A percentile compares a stretch with the other conserved stretches of the same genome.
These are phyloP conservation scores for Cladorrhinum samala DNA, from an alignment of 495 filamentous ascomycete species.

Conservation along the genomic window DNA sequence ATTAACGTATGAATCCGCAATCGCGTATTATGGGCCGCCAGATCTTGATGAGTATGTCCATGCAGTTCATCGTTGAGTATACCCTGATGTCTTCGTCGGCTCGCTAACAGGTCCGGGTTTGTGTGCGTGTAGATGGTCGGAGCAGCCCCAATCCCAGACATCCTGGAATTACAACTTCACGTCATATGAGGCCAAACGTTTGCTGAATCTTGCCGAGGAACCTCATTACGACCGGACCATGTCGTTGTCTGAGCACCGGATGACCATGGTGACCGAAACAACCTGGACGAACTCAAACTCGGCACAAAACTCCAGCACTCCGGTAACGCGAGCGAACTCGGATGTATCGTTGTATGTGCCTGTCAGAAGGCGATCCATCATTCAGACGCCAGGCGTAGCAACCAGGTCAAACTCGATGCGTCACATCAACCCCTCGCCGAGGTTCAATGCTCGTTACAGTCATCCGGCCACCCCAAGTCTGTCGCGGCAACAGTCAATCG, in stretches of 20 bases:
- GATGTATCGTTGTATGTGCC: slow-evolving; percentile 44
- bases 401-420: slow-evolving; percentile 29
- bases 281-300: slow-evolving; percentile 35
- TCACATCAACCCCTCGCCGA: slow-evolving; percentile 14
- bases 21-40: slow-evolving; percentile 23
- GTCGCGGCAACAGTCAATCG: slow-evolving; percentile 29
- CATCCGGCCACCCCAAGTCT: slow-evolving; percentile 32
- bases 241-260: slow-evolving; percentile 29
- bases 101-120: slow-evolving; percentile 11
- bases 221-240: slow-evolving; percentile 26
- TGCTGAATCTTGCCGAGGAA: slow-evolving; percentile 36
- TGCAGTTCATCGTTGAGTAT: neutral
- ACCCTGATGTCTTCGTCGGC: neutral
- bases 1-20: slow-evolving; percentile 31
- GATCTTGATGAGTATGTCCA: slow-evolving; percentile 19
- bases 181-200: slow-evolving; percentile 38
- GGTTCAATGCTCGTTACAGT: slow-evolving; percentile 27
- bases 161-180: slow-evolving; percentile 37
- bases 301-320: slow-evolving; percentile 20
- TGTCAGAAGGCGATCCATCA: slow-evolving; percentile 39
- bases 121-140: slow-evolving; percentile 17
- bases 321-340: slow-evolving; percentile 33
- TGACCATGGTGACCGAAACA: slow-evolving; percentile 29
- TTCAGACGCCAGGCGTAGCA: slow-evolving; percentile 43
- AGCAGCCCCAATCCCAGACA: slow-evolving; percentile 24